These are phyloP conservation scores for Rhodotorula sp. DNA, from an alignment of 1,284 basidiomycete species.

Conservation along the genomic window DNA sequence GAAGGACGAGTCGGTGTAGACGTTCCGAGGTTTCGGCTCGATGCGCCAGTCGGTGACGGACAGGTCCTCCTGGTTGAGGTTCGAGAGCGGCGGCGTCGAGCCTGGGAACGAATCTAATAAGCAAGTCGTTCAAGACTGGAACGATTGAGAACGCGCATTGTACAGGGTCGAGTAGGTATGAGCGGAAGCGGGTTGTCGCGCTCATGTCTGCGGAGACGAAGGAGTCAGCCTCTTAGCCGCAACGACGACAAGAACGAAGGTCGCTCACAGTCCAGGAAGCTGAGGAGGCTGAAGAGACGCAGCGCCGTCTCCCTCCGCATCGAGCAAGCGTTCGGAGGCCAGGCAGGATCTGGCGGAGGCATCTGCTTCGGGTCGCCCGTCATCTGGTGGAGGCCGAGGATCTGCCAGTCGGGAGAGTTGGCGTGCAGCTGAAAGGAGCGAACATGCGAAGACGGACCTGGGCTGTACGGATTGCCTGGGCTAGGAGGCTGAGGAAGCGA, in stretches of 20 bases:
- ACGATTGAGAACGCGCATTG: not conserved
- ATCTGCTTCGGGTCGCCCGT: constrained; percentile 29
- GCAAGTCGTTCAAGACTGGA: not conserved
- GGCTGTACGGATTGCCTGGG: constrained; percentile 16
- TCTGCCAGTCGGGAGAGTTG: not conserved
- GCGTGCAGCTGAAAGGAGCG: not conserved
- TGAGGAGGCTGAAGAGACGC: constrained; percentile 19
- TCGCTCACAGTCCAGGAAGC: constrained; percentile 26
- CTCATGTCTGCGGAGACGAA: constrained; percentile 7
- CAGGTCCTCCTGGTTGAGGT: constrained; percentile 34
- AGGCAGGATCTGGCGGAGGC: constrained; percentile 35
- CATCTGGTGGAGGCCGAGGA: constrained; percentile 33
- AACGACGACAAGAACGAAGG: no score
- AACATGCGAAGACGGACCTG: not conserved
- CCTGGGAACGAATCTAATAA: not conserved
- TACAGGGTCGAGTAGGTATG: constrained; percentile 22
- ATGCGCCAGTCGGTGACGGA: constrained; percentile 34
- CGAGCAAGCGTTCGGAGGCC: constrained; percentile 26
- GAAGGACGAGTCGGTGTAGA: constrained; percentile 32
- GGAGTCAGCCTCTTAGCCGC: not conserved
- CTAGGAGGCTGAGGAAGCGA: constrained; percentile 25
- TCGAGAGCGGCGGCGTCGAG: constrained; percentile 23
- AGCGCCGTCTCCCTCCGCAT: constrained; percentile 28
- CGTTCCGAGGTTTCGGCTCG: constrained; percentile 1
- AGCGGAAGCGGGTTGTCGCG: constrained; percentile 29